A percentile compares a stretch with the other conserved stretches of the same genome.
phyloP scores from a whole-genome alignment of 2,329 filamentous ascomycete genomes.

The Lomentospora prolificans region DNA sequence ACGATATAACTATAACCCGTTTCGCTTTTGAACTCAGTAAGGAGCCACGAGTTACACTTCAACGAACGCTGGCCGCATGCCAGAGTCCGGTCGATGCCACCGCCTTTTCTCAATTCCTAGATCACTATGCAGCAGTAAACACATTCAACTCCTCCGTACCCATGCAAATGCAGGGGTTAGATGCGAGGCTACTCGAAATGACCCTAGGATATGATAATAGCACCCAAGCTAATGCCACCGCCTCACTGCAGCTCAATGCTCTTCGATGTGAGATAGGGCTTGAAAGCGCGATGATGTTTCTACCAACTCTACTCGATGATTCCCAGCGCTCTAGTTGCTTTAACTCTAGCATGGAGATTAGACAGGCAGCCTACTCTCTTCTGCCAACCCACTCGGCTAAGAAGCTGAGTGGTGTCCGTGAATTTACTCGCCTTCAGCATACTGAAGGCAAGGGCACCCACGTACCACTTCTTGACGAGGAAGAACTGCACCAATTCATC shows the following conservation, averaged over 20 bases:
- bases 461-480: background rate
- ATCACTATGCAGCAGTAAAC: background rate
- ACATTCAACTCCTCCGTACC: background rate
- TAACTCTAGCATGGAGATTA: constrained; percentile 39
- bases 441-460: background rate
- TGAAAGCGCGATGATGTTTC: constrained; percentile 37
- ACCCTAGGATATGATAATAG: background rate
- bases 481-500: constrained; percentile 10
- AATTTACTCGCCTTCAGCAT: constrained; percentile 24
- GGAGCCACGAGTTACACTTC: constrained; percentile 7
- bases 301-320: constrained; percentile 53
- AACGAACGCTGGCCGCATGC: constrained; percentile 1
- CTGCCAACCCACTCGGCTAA: constrained; percentile 19
- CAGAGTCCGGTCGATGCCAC: background rate
- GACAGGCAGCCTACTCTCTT: constrained; percentile 45
- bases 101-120: background rate
- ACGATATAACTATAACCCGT: constrained; percentile 9
- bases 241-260: background rate
- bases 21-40: constrained; percentile 25
- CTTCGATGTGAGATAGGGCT: background rate
- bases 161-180: constrained; percentile 10
- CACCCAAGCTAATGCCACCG: too few species aligned
- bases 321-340: constrained; percentile 46
- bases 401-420: constrained; percentile 17
- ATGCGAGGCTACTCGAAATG: constrained; percentile 19